Base-by-base conservation (phyloP, 495 filamentous ascomycete genomes). In the Penicillium turbatum region DNA sequence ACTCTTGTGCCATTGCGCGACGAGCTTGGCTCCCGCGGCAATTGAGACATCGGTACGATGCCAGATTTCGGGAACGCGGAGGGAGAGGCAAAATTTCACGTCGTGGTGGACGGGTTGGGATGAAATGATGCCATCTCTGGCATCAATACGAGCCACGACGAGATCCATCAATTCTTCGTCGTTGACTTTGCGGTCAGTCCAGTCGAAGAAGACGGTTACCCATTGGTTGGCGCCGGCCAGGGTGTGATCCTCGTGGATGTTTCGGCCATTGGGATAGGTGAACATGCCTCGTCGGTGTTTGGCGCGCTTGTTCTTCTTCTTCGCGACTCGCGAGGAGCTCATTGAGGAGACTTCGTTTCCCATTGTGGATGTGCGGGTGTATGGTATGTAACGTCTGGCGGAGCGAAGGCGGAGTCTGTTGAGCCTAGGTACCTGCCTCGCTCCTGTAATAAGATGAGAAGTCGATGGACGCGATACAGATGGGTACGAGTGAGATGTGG, bases 121-220 rank as follows among this genome's bases (percentile, higher is more conserved):
- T 0, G 47, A 38, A 9, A 49, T 49, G 47, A 39, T 49, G 1
- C 47, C 47, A 13, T 38, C 24, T 30, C 47, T 8, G n/a, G 47
- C 47, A 1, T 7, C 19, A 16, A 49, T 49, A 4, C 26, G 32
- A 15, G 21, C 47, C 9, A 36, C 13, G 3, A 49, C 47, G 27
- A 49, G 34, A 13, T 12, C 21, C 47, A 49, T 49, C 5, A 49
- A 15, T 2, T 49, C 21, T 19, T 27, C 47, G 34, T 49, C 47
- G 10, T 30, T 31, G 26, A 17, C 9, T 9, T 5, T 9, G 8
- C 24, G 34, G 6, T 49, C 47, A 13, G 47, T 12, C 47, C 47
- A 49, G 34, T 49, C 17, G 26, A 49, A 38, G 47, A 49, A 49
- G n/a, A 49, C 35, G 6, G 47, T 49, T 8, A 38, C 47, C 34